Evolutionary conservation across 208 protist species (phyloP), one percentile per base, ranked within the genome.

Genomic region (Blastocrithidia nonstop): DNA sequence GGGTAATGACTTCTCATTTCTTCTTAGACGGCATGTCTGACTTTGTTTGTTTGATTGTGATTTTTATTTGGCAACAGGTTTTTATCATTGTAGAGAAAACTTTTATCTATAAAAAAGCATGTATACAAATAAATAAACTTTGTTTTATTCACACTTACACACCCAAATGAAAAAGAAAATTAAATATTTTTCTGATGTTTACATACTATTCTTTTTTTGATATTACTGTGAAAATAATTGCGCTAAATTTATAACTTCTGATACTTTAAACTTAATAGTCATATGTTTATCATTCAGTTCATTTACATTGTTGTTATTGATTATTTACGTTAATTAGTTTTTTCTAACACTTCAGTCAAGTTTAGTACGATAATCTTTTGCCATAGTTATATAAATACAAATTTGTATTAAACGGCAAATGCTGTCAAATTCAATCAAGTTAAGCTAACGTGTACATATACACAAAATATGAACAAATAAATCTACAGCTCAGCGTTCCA

Each of bases 31-130:
- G 15, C 42, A 17, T 7, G 19, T 43, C 22, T 2, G 28, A 2
- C 13, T 19, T 22, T 29, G 23, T 16, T 6, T 37, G 20, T 31
- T 53, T 42, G 16, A 22, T 27, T 42, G 7, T 35, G 31, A 23
- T 28, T 1, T 43, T 42, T 53, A 39, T 43, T 20, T 23, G 32
- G 42, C 2, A 31, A 16, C n/a, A 19, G 15, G 4, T 33, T 9
- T 39, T 53, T 53, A 9, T 41, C 29, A 35, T 41, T 41, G 36
- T 41, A 6, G 6, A 1, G 9, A 26, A 41, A 41, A 6, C 7
- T 26, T 41, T 41, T 17, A 41, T 41, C 25, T 6, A 41, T 41
- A 20, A 41, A 26, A 26, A 26, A 26, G 6, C 5, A 8, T n/a
- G 6, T 6, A 41, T 1, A 6, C 13, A 6, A 13, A 41, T 41